A percentile compares a stretch with the other conserved stretches of the same genome.
phyloP scores from a whole-genome alignment of 331 rosid genomes.

The Phaseolus coccineus region DNA sequence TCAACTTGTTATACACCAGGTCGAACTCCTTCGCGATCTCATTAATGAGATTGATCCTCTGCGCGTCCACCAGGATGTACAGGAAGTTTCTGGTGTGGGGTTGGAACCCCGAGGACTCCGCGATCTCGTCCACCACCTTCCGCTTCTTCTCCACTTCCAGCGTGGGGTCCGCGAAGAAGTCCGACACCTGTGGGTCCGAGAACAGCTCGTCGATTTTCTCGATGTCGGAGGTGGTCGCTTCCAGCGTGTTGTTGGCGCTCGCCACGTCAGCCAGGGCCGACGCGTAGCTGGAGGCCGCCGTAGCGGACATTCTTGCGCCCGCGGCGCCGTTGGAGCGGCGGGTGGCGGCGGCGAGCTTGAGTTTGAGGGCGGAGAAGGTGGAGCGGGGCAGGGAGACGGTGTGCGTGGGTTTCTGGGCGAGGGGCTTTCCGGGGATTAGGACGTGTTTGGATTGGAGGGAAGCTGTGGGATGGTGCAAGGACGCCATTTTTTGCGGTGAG shows the following conservation, averaged over 20 bases:
- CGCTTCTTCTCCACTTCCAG: constrained; percentile 55
- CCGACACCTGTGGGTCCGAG: constrained; percentile 52
- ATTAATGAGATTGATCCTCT: constrained; percentile 62
- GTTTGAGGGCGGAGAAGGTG: constrained; percentile 56
- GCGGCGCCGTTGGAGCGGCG: constrained; percentile 53
- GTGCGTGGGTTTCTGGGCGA: constrained; percentile 52
- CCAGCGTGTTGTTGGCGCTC: constrained; percentile 67
- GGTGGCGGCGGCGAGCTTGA: constrained; percentile 42
- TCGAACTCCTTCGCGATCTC: constrained; percentile 79
- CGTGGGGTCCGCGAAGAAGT: constrained; percentile 69
- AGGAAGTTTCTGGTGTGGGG: constrained; percentile 78
- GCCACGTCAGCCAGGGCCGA: constrained; percentile 80
- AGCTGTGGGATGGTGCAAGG: constrained; percentile 66
- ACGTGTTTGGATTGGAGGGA: constrained; percentile 64
- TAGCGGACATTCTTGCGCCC: constrained; percentile 63
- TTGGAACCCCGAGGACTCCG: constrained; percentile 49
- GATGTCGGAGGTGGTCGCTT: constrained; percentile 64
- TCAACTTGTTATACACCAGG: constrained; percentile 57
- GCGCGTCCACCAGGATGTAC: constrained; percentile 63
- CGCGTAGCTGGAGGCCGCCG: constrained; percentile 81
- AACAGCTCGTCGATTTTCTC: constrained; percentile 78
- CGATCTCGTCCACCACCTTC: constrained; percentile 60
- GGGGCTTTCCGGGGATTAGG: constrained; percentile 38
- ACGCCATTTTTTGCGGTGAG: constrained; percentile 62
- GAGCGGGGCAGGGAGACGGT: constrained; percentile 60